Base-by-base conservation (phyloP, 495 filamentous ascomycete genomes). In the Penicillium bialowiezense region DNA sequence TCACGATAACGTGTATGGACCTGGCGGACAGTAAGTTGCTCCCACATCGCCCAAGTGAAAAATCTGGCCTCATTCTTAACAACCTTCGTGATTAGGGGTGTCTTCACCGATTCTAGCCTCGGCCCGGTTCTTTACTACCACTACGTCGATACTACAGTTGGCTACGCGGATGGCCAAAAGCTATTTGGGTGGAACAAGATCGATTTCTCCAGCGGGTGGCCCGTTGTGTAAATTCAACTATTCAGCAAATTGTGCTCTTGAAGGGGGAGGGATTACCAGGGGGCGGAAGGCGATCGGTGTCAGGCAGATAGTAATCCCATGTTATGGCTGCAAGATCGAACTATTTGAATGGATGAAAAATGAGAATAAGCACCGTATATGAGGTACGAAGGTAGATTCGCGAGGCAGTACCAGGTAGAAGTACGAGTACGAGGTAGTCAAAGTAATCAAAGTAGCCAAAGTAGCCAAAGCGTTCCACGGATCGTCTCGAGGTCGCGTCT, bases 91-190 rank as follows among this genome's bases (percentile, higher is more conserved):
- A 10, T 36, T 1, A 72, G 69, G 56, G 79, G 77, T 26, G 69
- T 82, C 0, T 77, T 68, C 45, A 70, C 65, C 23, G 78, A 81
- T 59, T 64, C 73, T 1, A 63, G 48, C 7, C 52, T 70, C 0
- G 74, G 75, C 2, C 62, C 80, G 23, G 73, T 89, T 12, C 72
- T 89, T 13, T 89, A 89, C 59, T 89, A 90, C 54, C 84, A 89
- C 55, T 89, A 89, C 32, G 64, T 82, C 18, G 75, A 90, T 56
- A 87, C 80, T 0, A 77, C 53, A 3, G 71, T 89, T 52, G 85
- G 86, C 0, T 84, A 80, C 53, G 79, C 70, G 0, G 84, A 89
- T 62, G 72, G 70, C 1, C 71, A 88, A 53, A 83, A 85, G 58
- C 67, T 70, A 41, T 87, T 90, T 54, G 85, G 87, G 4, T 85